A percentile compares a stretch with the other conserved stretches of the same genome.
phyloP scores from a whole-genome alignment of 2,329 filamentous ascomycete species.

The Aphanocladium album region DNA sequence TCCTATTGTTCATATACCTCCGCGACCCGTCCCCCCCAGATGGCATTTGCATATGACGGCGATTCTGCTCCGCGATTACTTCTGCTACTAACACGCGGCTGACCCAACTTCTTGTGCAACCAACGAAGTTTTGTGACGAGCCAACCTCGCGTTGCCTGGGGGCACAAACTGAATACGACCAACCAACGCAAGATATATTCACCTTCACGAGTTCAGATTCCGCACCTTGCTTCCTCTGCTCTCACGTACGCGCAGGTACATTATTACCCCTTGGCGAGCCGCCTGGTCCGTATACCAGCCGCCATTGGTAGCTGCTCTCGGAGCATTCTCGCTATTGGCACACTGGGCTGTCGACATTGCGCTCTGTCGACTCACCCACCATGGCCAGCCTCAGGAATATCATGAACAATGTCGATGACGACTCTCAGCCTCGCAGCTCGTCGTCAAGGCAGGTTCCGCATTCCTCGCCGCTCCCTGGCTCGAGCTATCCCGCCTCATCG shows the following conservation, averaged over 20 bases:
- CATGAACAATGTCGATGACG: slow-evolving; percentile 51
- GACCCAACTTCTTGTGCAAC: slow-evolving; percentile 3
- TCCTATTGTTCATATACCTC: background rate
- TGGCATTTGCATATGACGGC: background rate
- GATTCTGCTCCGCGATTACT: background rate
- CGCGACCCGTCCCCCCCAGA: background rate
- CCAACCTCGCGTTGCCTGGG: background rate
- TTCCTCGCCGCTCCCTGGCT: slow-evolving; percentile 6
- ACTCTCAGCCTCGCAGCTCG: slow-evolving; percentile 24
- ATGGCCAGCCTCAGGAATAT: slow-evolving; percentile 54
- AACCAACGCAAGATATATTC: background rate
- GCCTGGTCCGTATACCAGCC: background rate
- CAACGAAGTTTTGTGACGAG: slow-evolving; percentile 5
- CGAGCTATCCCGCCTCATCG: slow-evolving; percentile 36
- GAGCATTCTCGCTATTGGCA: slow-evolving; percentile 19
- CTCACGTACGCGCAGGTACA: background rate
- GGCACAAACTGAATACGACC: background rate
- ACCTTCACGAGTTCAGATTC: background rate
- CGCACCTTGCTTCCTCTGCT: background rate
- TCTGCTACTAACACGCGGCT: slow-evolving; percentile 12
- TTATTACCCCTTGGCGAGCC: background rate
- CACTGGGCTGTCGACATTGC: slow-evolving; percentile 22
- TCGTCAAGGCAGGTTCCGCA: background rate
- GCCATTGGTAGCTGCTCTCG: slow-evolving; percentile 1
- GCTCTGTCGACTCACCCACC: slow-evolving; percentile 34